Conservation (phyloP, 306 rosid species). For the Aeschynomene evenia region DNA sequence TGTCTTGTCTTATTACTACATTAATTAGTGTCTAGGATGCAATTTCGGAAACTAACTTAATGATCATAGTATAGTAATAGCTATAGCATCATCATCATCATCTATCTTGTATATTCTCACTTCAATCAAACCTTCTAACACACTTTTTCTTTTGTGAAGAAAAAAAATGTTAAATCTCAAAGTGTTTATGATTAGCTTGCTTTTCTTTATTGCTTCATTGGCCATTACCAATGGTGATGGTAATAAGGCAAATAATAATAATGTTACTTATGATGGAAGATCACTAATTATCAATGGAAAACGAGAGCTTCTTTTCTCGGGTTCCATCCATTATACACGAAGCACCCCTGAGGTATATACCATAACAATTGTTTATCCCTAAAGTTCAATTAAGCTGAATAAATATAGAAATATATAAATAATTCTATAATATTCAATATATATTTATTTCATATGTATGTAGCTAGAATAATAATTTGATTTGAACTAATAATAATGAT, state of each 20-base stretch:
- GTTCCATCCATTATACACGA: slow-evolving; percentile 84
- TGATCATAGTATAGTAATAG: too few relatives aligned
- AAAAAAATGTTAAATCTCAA: slow-evolving; percentile 18
- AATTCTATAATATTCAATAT: too few relatives aligned
- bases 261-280: slow-evolving; percentile 37
- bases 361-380: too few relatives aligned
- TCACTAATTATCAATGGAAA: slow-evolving; percentile 52
- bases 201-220: not conserved
- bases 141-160: not conserved
- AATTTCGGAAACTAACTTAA: not conserved
- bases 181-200: slow-evolving; percentile 1
- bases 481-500: not conserved
- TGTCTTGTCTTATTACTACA: not conserved
- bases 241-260: too few relatives aligned
- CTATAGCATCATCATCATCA: not conserved
- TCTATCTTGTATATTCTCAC: too few relatives aligned
- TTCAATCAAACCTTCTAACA: not conserved
- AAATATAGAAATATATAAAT: too few relatives aligned
- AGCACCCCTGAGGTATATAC: slow-evolving; percentile 67
- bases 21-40: not conserved
- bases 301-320: slow-evolving; percentile 70
- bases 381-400: too few relatives aligned
- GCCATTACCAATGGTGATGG: not conserved
- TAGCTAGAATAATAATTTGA: not conserved
- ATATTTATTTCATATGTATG: too few relatives aligned